Evolutionary conservation across 106 monocot genomes (phyloP), one percentile per base, ranked within the genome.

Genomic region (Vanilla planifolia): DNA sequence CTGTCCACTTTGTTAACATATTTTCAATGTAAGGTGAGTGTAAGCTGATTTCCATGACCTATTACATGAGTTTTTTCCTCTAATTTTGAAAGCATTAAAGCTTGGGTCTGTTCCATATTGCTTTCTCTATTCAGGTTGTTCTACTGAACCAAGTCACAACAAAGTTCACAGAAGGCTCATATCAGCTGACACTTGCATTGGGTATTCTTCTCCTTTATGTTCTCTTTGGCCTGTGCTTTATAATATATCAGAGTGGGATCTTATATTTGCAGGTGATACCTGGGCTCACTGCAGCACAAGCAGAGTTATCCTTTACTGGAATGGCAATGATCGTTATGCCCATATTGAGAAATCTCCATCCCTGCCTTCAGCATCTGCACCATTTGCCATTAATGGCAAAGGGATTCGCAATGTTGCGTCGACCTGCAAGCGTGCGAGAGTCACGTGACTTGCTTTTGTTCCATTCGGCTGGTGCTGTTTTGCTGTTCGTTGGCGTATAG

Each of bases 261-360:
- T 53, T 65, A 10, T 67, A 0, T 67, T 62, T 46, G 25, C 78
- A 98, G 96, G 96, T 42, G 96, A 92, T 59, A 92, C 81, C 53
- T 98, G 96, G 96, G 88, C 91, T 10, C 96, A 98, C 66, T 70
- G 91, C 25, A 88, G 88, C 73, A 98, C 96, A 35, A 98, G 88
- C 67, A 80, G 96, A 14, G 19, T 98, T 2, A 88, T 98, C 61
- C 26, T 98, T 27, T 85, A 92, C 52, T 98, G 92, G 98, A 77
- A 92, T 52, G 81, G 79, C 9, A 71, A 88, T 39, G 98, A 91
- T 33, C 73, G 98, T 1, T 55, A 65, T 71, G 98, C 91, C 17
- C 73, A 77, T 24, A 59, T 98, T 29, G 87, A 98, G 27, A 98
- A 98, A 72, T 98, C 98, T 2, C 98, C 98, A 28, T 91, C 83